Conservation (phyloP, 352 stramenopile genomes). For the Plasmopara muralis region DNA sequence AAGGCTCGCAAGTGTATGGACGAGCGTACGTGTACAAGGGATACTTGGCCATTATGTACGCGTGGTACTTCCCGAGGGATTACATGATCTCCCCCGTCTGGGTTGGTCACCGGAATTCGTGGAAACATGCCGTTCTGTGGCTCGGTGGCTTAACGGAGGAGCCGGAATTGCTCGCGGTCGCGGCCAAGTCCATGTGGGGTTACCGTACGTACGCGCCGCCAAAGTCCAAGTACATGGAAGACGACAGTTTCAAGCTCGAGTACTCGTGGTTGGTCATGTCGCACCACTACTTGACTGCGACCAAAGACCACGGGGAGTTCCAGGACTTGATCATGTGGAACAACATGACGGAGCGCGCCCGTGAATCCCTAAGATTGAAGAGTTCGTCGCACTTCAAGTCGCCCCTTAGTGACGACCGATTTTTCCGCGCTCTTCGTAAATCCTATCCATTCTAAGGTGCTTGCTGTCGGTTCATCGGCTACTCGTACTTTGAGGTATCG, state of each 20-base stretch:
- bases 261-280: constrained; percentile 1
- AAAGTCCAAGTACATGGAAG: neutral
- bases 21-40: neutral
- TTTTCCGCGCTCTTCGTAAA: neutral
- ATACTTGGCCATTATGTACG: constrained; percentile 3
- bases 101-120: neutral
- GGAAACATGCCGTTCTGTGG: constrained; percentile 1
- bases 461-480: too few relatives aligned
- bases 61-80: constrained; percentile 8
- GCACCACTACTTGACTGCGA: constrained; percentile 11
- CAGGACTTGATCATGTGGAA: constrained; percentile 15
- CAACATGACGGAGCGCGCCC: constrained; percentile 8
- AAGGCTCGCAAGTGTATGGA: constrained; percentile 1
- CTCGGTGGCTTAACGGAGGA: neutral
- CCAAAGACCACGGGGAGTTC: constrained; percentile 4
- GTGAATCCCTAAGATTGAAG: neutral
- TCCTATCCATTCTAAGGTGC: neutral
- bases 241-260: constrained; percentile 6
- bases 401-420: neutral
- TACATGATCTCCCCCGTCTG: neutral
- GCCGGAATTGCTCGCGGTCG: neutral
- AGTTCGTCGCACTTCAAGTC: neutral
- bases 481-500: too few relatives aligned
- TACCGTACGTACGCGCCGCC: neutral
- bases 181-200: neutral